phyloP scores from a whole-genome alignment of 2,329 filamentous ascomycete species.

The Laburnicola sp. region DNA sequence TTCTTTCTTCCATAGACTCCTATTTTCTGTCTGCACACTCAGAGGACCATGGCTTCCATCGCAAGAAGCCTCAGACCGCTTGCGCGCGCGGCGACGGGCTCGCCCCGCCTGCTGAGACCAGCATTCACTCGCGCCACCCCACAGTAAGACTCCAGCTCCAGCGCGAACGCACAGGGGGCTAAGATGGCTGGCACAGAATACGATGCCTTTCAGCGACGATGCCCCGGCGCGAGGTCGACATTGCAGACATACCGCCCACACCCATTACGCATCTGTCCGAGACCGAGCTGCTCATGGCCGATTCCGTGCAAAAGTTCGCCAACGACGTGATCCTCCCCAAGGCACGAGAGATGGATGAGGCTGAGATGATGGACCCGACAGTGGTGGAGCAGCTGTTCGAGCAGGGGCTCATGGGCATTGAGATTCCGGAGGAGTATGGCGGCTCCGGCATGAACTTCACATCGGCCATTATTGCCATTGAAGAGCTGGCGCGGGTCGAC shows the following conservation, averaged over 20 bases:
- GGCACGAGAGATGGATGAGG: conserved; percentile 96
- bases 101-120: conserved; percentile 33
- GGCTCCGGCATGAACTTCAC: conserved; percentile 99
- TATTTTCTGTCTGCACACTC: conserved; percentile 2
- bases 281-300: conserved; percentile 83
- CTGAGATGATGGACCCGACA: conserved; percentile 85
- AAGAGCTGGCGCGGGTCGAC: conserved; percentile 92
- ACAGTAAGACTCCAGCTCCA: conserved; percentile 29
- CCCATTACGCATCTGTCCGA: conserved; percentile 93
- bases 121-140: conserved; percentile 33
- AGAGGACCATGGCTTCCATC: conserved; percentile 35
- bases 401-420: conserved; percentile 94
- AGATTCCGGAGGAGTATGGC: conserved; percentile 96
- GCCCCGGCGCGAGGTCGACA: conserved; percentile 49
- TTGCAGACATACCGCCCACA: conserved; percentile 80
- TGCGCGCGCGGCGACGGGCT: conserved; percentile 33
- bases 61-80: conserved; percentile 37
- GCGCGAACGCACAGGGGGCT: conserved; percentile 7
- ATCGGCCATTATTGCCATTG: conserved; percentile 90
- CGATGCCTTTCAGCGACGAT: conserved; percentile 50
- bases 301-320: conserved; percentile 88
- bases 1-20: conserved; percentile 3
- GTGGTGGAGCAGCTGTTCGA: conserved; percentile 94
- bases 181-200: conserved; percentile 21
- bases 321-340: conserved; percentile 85